These are phyloP conservation scores for Zostera marina DNA, from an alignment of 116 monocot genomes.

Conservation along the genomic window DNA sequence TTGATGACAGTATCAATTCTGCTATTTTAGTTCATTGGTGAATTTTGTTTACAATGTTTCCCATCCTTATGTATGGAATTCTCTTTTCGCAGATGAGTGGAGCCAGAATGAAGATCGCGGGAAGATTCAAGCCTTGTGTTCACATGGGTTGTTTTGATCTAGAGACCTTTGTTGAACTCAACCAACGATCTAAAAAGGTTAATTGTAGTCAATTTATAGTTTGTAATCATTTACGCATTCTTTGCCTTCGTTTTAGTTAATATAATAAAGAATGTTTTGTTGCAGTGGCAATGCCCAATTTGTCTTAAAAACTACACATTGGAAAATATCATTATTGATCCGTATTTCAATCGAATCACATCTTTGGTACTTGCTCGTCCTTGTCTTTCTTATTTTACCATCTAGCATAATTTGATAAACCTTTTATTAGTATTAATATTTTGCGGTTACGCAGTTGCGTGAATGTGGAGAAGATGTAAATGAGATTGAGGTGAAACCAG, in stretches of 20 bases:
- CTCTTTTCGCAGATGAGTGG: slow-evolving; percentile 75
- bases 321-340: slow-evolving; percentile 84
- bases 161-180: slow-evolving; percentile 90
- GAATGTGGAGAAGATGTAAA: slow-evolving; percentile 81
- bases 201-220: slow-evolving; percentile 3
- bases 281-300: slow-evolving; percentile 99
- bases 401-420: neutral
- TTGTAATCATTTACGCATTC: slow-evolving; percentile 2
- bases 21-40: too few relatives aligned
- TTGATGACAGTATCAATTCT: too few relatives aligned
- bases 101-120: slow-evolving; percentile 83
- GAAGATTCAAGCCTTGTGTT: slow-evolving; percentile 88
- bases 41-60: neutral
- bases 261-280: slow-evolving; percentile 2
- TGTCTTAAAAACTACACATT: slow-evolving; percentile 84
- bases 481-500: slow-evolving; percentile 83
- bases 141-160: slow-evolving; percentile 99
- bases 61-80: neutral
- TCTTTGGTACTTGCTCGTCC: slow-evolving; percentile 32
- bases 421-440: neutral
- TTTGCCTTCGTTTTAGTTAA: slow-evolving; percentile 3
- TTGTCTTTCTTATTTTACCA: neutral
- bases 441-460: slow-evolving; percentile 21
- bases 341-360: slow-evolving; percentile 90
- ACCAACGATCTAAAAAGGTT: slow-evolving; percentile 90